phyloP scores from a whole-genome alignment of 306 rosid genomes.

The Senna tora region DNA sequence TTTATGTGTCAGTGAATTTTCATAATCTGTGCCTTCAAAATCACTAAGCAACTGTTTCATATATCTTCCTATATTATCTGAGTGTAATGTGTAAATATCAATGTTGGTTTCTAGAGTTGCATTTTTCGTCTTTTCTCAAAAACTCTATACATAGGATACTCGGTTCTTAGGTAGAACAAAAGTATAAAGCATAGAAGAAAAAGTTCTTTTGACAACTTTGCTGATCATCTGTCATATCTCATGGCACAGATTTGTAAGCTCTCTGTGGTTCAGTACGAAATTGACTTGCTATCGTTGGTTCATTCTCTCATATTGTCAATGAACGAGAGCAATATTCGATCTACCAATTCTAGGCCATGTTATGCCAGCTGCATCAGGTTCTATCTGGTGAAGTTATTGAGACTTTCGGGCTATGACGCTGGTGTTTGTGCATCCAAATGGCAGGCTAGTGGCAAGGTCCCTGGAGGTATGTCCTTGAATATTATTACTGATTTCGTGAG shows the following conservation, averaged over 20 bases:
- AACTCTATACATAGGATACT: not conserved
- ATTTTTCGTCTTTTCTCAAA: slow-evolving; percentile 12
- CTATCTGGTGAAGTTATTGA: slow-evolving; percentile 80
- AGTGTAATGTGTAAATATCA: not conserved
- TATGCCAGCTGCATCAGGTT: slow-evolving; percentile 84
- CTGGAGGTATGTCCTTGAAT: slow-evolving; percentile 72
- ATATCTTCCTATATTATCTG: slow-evolving; percentile 11
- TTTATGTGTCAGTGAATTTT: no score
- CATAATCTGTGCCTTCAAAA: not conserved
- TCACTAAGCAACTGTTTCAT: slow-evolving; percentile 2
- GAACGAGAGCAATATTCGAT: slow-evolving; percentile 55
- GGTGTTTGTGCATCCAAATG: slow-evolving; percentile 85
- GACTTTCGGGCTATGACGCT: slow-evolving; percentile 83
- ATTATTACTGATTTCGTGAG: slow-evolving; percentile 7
- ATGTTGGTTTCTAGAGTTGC: not conserved
- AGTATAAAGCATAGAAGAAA: not conserved
- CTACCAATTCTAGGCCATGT: slow-evolving; percentile 69
- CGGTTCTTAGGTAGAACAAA: slow-evolving; percentile 3
- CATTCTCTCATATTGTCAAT: slow-evolving; percentile 73
- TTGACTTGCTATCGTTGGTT: slow-evolving; percentile 68
- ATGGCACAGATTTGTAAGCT: slow-evolving; percentile 65
- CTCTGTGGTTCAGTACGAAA: slow-evolving; percentile 68
- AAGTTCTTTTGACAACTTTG: slow-evolving; percentile 1
- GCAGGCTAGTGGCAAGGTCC: slow-evolving; percentile 92
- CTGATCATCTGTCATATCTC: slow-evolving; percentile 32